Conservation (phyloP, 306 rosid species). For the Chamaecrista fasciculata region DNA sequence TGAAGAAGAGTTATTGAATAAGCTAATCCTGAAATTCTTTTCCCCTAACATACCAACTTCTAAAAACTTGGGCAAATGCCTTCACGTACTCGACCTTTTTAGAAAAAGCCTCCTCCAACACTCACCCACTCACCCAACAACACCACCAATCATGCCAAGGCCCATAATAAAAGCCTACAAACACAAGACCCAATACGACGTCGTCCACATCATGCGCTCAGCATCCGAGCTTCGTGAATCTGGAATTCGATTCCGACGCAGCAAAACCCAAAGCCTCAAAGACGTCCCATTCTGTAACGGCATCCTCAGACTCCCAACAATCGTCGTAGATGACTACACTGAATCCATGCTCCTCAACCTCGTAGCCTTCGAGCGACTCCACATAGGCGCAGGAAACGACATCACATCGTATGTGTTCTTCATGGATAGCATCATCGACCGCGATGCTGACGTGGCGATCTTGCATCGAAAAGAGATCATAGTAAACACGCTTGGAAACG, state of each 20-base stretch:
- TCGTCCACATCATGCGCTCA: conserved; percentile 23
- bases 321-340: conserved; percentile 35
- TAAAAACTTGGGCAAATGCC: conserved; percentile 20
- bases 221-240: conserved; percentile 45
- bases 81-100: conserved; percentile 39
- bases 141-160: conserved; percentile 2
- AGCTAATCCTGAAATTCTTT: conserved; percentile 27
- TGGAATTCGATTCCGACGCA: conserved; percentile 37
- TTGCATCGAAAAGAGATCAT: conserved; percentile 25
- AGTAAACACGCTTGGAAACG: conserved; percentile 37
- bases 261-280: conserved; percentile 22
- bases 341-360: conserved; percentile 43
- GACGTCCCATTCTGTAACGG: conserved; percentile 38
- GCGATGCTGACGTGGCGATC: conserved; percentile 36
- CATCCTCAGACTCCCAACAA: conserved; percentile 28
- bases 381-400: conserved; percentile 36
- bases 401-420: conserved; percentile 39
- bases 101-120: conserved; percentile 26
- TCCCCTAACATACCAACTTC: background rate
- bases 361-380: conserved; percentile 48
- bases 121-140: conserved; percentile 11
- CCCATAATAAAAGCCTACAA: background rate
- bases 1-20: conserved; percentile 12
- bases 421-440: conserved; percentile 48
- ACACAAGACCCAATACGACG: background rate